These are phyloP conservation scores for Candida suzukii DNA, from an alignment of 805 yeast genomes.

Conservation along the genomic window DNA sequence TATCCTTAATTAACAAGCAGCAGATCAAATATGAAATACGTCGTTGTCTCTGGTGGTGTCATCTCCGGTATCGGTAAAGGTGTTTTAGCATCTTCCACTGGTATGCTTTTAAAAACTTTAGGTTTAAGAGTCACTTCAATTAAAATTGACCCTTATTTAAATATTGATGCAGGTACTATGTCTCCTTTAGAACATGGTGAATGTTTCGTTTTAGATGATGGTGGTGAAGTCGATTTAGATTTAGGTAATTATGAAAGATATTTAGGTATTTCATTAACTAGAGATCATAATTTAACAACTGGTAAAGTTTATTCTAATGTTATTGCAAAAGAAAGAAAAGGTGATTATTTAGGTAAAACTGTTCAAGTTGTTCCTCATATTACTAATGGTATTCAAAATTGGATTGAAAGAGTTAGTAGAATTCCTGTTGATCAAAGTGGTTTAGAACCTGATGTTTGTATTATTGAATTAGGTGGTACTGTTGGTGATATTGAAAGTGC, in stretches of 20 bases:
- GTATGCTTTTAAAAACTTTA: slow-evolving; percentile 84
- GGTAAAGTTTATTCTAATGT: slow-evolving; percentile 95
- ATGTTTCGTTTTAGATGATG: slow-evolving; percentile 95
- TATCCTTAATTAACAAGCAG: too few species aligned
- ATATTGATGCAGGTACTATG: slow-evolving; percentile 99
- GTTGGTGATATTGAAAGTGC: slow-evolving; percentile 99
- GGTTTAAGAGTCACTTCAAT: slow-evolving; percentile 95
- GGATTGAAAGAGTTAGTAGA: slow-evolving; percentile 91
- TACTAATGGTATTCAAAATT: slow-evolving; percentile 95
- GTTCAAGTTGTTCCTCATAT: slow-evolving; percentile 99
- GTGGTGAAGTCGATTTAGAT: slow-evolving; percentile 98
- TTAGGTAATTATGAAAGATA: slow-evolving; percentile 97
- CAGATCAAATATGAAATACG: slow-evolving; percentile 99
- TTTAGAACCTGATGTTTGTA: slow-evolving; percentile 90
- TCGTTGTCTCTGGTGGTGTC: slow-evolving; percentile 98
- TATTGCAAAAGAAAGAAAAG: slow-evolving; percentile 89
- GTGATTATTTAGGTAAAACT: slow-evolving; percentile 98
- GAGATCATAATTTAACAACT: slow-evolving; percentile 94
- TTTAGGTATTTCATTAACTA: slow-evolving; percentile 85
- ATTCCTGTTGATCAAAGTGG: slow-evolving; percentile 90
- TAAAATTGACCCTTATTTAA: slow-evolving; percentile 98
- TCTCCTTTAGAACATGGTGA: slow-evolving; percentile 99
- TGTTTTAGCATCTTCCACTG: slow-evolving; percentile 95
- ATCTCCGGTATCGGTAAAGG: slow-evolving; percentile 99
- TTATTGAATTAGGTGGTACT: slow-evolving; percentile 97